phyloP scores from a whole-genome alignment of 163 green algal genomes.

The Scenedesmus sp. region DNA sequence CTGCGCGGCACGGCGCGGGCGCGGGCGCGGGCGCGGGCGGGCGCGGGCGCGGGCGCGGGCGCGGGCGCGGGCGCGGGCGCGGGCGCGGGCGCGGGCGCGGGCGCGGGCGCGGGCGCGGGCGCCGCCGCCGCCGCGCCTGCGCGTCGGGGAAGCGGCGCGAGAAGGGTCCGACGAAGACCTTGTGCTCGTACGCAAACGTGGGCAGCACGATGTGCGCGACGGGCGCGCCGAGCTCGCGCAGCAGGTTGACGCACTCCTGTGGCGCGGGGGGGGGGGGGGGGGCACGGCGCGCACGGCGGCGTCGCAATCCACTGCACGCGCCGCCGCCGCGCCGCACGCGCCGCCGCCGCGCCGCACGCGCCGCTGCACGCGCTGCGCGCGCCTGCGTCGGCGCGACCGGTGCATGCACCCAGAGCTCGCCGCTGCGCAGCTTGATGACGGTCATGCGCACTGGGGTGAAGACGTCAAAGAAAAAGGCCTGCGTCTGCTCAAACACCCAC shows the following conservation, averaged over 20 bases:
- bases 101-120: too few relatives aligned
- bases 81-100: too few relatives aligned
- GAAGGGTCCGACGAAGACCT: conserved; percentile 96
- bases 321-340: neutral
- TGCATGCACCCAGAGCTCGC: conserved; percentile 88
- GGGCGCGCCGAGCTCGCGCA: conserved; percentile 72
- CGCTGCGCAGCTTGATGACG: conserved; percentile 84
- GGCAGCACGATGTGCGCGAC: conserved; percentile 96
- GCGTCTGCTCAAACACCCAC: conserved; percentile 96
- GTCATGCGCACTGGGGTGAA: conserved; percentile 92
- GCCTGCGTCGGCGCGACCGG: conserved; percentile 87
- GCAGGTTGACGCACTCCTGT: conserved; percentile 65
- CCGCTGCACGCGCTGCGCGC: neutral
- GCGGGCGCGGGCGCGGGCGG: neutral
- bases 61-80: too few relatives aligned
- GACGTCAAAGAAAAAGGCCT: conserved; percentile 86
- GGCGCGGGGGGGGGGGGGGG: neutral
- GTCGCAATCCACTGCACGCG: neutral
- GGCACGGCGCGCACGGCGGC: neutral
- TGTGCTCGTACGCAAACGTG: conserved; percentile 98
- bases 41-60: neutral
- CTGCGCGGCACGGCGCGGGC: too few relatives aligned
- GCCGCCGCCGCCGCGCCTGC: conserved; percentile 58
- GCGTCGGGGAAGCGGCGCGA: conserved; percentile 89
- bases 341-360: too few relatives aligned